Evolutionary conservation across 1,139 yeast genomes (phyloP), one percentile per base, ranked within the genome.

Genomic region (Komagataea norvegica): DNA sequence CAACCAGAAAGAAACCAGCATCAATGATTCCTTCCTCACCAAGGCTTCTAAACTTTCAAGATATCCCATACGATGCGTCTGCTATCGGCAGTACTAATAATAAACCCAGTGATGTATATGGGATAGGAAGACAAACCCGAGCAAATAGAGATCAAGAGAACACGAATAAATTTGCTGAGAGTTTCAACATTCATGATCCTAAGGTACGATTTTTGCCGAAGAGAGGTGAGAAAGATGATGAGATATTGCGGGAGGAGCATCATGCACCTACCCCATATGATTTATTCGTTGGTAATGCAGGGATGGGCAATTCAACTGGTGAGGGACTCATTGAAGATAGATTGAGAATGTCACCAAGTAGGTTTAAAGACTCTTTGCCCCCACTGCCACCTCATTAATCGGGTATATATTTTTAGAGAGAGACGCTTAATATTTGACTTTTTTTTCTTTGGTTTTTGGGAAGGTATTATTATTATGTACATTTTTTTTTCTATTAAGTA

Each of bases 221-320:
- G n/a, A 42, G 16, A 20, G 24, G 18, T 6, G 20, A 10, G 4
- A 13, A 30, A 8, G 36, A 42, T 20, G 37, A 43, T 27, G 47
- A 47, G 13, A 21, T 36, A 4, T 10, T 48, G 6, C 21, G 37
- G 4, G 38, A 36, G 13, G 39, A 26, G 9, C 46, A 43, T 25
- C 30, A 45, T n/a, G 49, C 52, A 3, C 53, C 53, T 11, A 44
- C 52, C 2, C 50, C 53, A 7, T 43, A 44, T 35, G 55, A 49
- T 8, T 31, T 25, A 13, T 48, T 48, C 34, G 44, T 37, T 8
- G 26, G 30, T 13, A 36, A 42, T 11, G 36, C 46, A 7, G 31
- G 20, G 16, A 15, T 35, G 8, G 25, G 25, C 6, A 30, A 22
- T n/a, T n/a, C n/a, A n/a, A n/a, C n/a, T n/a, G n/a, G n/a, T n/a